Conservation (phyloP, 2,329 filamentous ascomycete species). For the Ophiobolus disseminans region DNA sequence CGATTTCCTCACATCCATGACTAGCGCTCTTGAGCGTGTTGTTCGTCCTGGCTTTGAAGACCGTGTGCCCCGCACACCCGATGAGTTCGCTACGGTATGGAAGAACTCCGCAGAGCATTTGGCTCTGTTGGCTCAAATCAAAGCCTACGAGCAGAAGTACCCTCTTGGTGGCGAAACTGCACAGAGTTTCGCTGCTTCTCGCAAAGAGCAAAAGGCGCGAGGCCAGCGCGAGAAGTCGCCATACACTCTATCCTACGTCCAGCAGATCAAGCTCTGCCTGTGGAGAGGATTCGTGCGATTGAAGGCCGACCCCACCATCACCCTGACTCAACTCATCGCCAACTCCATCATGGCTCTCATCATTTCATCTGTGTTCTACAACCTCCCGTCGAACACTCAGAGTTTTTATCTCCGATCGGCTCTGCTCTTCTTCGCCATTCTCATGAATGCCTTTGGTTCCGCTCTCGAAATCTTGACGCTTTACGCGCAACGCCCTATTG, state of each 20-base stretch:
- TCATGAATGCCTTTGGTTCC: conserved; percentile 84
- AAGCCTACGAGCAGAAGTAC: conserved; percentile 55
- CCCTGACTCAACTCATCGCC: conserved; percentile 70
- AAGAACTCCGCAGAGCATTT: conserved; percentile 60
- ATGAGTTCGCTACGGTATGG: conserved; percentile 61
- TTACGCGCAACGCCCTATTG: conserved; percentile 87
- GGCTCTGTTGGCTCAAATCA: conserved; percentile 54
- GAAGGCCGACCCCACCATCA: conserved; percentile 76
- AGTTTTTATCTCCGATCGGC: conserved; percentile 83
- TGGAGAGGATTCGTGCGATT: conserved; percentile 81
- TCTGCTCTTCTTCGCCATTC: conserved; percentile 84
- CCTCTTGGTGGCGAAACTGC: conserved; percentile 55
- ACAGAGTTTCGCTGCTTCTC: conserved; percentile 55
- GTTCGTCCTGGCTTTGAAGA: conserved; percentile 54
- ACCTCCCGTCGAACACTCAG: conserved; percentile 67
- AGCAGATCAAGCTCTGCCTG: conserved; percentile 81
- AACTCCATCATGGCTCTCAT: conserved; percentile 81
- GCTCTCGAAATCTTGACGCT: conserved; percentile 85
- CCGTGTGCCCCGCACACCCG: conserved; percentile 57
- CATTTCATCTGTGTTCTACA: conserved; percentile 81
- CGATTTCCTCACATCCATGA: conserved; percentile 81
- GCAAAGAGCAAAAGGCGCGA: conserved; percentile 57
- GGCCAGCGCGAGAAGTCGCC: conserved; percentile 71
- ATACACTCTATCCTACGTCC: conserved; percentile 77
- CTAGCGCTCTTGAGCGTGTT: conserved; percentile 57